phyloP scores from a whole-genome alignment of 345 rosid species.

The Luvunga scandens region DNA sequence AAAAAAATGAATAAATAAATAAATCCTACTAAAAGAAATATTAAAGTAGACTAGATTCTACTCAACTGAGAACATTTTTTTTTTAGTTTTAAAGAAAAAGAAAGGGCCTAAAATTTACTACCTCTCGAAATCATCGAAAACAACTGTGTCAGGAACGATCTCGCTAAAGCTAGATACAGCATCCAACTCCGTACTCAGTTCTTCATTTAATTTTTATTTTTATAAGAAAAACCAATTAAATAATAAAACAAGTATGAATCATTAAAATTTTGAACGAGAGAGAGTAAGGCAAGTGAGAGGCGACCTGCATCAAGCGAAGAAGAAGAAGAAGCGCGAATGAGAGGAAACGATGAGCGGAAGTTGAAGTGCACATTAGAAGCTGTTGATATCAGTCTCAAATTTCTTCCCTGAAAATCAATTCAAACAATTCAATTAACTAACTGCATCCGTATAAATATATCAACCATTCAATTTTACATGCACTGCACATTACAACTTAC shows the following conservation, averaged over 20 bases:
- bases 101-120: conserved; percentile 15
- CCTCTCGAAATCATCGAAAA: conserved; percentile 94
- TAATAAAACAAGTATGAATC: neutral
- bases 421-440: neutral
- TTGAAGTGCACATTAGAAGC: conserved; percentile 39
- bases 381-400: conserved; percentile 29
- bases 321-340: conserved; percentile 62
- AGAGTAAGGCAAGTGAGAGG: conserved; percentile 2
- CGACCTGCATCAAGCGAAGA: conserved; percentile 62
- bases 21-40: neutral
- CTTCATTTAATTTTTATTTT: conserved; percentile 13
- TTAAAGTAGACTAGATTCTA: neutral
- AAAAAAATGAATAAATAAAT: too few species aligned
- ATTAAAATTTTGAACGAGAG: neutral
- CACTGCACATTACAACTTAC: conserved; percentile 8
- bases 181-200: conserved; percentile 63
- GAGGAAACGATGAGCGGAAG: conserved; percentile 42
- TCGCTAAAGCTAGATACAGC: conserved; percentile 85
- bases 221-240: neutral
- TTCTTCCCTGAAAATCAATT: conserved; percentile 38
- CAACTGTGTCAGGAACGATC: conserved; percentile 90
- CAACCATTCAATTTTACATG: neutral
- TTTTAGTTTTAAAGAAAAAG: neutral
- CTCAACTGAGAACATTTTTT: neutral
- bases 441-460: neutral